phyloP scores from a whole-genome alignment of 2,329 filamentous ascomycete genomes.

The Coniochaeta sp. region DNA sequence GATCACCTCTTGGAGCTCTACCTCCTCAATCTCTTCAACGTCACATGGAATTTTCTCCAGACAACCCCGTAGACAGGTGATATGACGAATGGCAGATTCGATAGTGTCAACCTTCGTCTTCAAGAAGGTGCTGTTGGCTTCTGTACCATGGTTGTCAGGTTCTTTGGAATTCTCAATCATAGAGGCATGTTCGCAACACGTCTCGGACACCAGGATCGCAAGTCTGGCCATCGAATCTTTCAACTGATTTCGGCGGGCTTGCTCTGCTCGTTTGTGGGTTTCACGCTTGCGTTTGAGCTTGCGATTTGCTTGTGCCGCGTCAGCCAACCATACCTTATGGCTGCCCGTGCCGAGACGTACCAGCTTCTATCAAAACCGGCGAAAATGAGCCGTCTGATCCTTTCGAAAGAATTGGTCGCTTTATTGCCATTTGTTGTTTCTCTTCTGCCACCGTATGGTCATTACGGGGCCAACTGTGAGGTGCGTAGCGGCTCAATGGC shows the following conservation, averaged over 20 bases:
- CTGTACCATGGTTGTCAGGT: not conserved
- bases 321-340: too few relatives aligned
- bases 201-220: not conserved
- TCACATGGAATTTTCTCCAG: not conserved
- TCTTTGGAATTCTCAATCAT: not conserved
- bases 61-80: not conserved
- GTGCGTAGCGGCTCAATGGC: too few relatives aligned
- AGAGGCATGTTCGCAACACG: not conserved
- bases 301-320: not conserved
- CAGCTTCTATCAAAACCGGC: not conserved
- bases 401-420: too few relatives aligned
- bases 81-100: not conserved
- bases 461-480: too few relatives aligned
- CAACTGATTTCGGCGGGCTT: not conserved
- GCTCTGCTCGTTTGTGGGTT: not conserved
- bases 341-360: not conserved
- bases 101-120: not conserved
- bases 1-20: too few relatives aligned
- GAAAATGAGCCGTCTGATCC: too few relatives aligned
- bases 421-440: too few relatives aligned
- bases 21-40: too few relatives aligned
- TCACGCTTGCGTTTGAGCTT: not conserved
- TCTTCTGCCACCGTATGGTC: too few relatives aligned
- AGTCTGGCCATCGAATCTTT: not conserved
- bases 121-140: not conserved